Evolutionary conservation across 2,329 filamentous ascomycete species (phyloP).

Genomic region (Microcyclosporella mali): DNA sequence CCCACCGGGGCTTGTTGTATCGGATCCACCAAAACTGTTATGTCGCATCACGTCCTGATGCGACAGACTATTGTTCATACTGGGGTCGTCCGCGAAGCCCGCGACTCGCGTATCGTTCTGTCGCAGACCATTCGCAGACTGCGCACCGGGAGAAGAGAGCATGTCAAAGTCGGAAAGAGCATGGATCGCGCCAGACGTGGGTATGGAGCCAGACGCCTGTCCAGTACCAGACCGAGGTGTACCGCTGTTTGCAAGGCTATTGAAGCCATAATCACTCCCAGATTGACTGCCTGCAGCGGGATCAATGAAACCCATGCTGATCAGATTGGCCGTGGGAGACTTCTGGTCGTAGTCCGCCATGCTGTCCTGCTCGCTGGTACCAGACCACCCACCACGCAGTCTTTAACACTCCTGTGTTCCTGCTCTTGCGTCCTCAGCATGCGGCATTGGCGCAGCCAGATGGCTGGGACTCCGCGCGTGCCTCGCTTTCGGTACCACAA

Average conservation of each 20-base stretch:
- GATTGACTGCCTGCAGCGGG: conserved; percentile 23
- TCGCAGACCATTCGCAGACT: conserved; percentile 8
- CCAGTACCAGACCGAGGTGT: conserved; percentile 16
- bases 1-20: conserved; percentile 25
- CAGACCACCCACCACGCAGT: too few relatives aligned
- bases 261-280: conserved; percentile 25
- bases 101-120: conserved; percentile 16
- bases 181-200: conserved; percentile 6
- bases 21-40: conserved; percentile 25
- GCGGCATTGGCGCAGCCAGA: too few relatives aligned
- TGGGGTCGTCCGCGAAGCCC: conserved; percentile 25
- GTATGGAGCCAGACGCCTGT: conserved; percentile 13
- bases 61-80: conserved; percentile 26
- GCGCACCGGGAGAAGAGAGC: conserved; percentile 13
- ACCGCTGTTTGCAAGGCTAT: conserved; percentile 20
- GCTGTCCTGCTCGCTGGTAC: too few relatives aligned
- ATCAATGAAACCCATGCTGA: conserved; percentile 6
- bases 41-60: conserved; percentile 17
- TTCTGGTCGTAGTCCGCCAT: neutral
- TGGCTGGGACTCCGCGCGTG: too few relatives aligned
- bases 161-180: conserved; percentile 16
- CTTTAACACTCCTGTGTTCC: too few relatives aligned
- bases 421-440: too few relatives aligned
- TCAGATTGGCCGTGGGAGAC: neutral
- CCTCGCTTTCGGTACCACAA: too few relatives aligned